Percentiles rank a stretch among this genome's conserved stretches.
These are phyloP conservation scores for Spergularia bocconei DNA, from an alignment of 148 eudicot species.

Conservation along the genomic window DNA sequence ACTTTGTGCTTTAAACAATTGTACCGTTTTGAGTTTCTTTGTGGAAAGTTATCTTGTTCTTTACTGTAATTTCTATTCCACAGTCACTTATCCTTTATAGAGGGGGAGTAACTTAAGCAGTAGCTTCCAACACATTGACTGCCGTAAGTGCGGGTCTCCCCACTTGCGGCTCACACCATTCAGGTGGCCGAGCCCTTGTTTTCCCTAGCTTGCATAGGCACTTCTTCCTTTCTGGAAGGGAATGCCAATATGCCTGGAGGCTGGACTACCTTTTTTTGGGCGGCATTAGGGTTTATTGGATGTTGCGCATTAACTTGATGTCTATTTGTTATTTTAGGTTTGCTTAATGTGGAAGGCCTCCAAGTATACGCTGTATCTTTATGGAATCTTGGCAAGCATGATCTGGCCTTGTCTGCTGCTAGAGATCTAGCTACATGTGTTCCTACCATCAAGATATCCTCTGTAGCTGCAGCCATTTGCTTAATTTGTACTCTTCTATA, in stretches of 20 bases:
- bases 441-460: slow-evolving; percentile 44
- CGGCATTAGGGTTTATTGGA: neutral
- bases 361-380: slow-evolving; percentile 76
- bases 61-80: too few relatives aligned
- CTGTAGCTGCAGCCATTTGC: slow-evolving; percentile 50
- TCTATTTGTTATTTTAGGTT: slow-evolving; percentile 47
- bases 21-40: neutral
- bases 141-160: too few relatives aligned
- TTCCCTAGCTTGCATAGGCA: too few relatives aligned
- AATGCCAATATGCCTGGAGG: neutral
- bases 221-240: too few relatives aligned
- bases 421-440: slow-evolving; percentile 51
- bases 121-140: too few relatives aligned
- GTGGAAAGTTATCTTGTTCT: slow-evolving; percentile 1
- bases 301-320: neutral
- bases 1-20: neutral
- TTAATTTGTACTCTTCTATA: slow-evolving; percentile 64
- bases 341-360: slow-evolving; percentile 66
- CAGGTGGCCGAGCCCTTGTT: too few relatives aligned
- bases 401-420: slow-evolving; percentile 53
- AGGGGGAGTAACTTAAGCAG: too few relatives aligned
- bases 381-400: slow-evolving; percentile 73
- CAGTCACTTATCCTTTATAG: too few relatives aligned
- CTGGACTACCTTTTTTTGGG: neutral
- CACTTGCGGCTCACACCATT: too few relatives aligned